phyloP scores from a whole-genome alignment of 345 rosid species.

The Acer campestre region DNA sequence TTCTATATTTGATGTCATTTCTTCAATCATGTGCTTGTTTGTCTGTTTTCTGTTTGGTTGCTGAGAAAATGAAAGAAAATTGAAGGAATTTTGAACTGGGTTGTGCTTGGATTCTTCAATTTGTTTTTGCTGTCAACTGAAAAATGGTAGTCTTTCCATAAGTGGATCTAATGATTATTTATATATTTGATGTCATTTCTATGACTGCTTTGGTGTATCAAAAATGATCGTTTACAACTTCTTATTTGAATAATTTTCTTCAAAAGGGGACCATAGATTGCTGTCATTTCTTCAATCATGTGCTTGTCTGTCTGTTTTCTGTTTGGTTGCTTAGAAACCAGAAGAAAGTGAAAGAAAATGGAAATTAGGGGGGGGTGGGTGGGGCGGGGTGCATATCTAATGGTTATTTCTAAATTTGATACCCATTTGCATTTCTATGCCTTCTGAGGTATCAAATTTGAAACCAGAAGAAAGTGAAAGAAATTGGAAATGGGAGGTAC shows the following conservation, averaged over 20 bases:
- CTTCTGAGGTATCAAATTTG: background rate
- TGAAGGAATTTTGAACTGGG: background rate
- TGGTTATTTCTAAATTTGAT: background rate
- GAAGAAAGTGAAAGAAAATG: background rate
- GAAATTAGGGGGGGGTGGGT: background rate
- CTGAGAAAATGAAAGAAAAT: background rate
- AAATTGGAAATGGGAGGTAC: no score
- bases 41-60: background rate
- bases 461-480: background rate
- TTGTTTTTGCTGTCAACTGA: background rate
- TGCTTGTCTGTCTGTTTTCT: background rate
- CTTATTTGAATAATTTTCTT: background rate
- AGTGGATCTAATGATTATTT: background rate
- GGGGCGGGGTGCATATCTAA: background rate
- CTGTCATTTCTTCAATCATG: background rate
- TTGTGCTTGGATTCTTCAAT: background rate
- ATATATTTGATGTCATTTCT: background rate
- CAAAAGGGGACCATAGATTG: conserved; percentile 2
- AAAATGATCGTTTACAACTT: background rate
- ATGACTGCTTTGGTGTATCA: background rate
- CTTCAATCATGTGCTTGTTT: background rate
- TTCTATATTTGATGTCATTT: background rate
- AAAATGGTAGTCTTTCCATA: background rate
- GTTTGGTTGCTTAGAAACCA: no score
- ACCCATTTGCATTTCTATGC: background rate